Evolutionary conservation across 2,329 filamentous ascomycete genomes (phyloP).

Genomic region (Diatrype stigma): DNA sequence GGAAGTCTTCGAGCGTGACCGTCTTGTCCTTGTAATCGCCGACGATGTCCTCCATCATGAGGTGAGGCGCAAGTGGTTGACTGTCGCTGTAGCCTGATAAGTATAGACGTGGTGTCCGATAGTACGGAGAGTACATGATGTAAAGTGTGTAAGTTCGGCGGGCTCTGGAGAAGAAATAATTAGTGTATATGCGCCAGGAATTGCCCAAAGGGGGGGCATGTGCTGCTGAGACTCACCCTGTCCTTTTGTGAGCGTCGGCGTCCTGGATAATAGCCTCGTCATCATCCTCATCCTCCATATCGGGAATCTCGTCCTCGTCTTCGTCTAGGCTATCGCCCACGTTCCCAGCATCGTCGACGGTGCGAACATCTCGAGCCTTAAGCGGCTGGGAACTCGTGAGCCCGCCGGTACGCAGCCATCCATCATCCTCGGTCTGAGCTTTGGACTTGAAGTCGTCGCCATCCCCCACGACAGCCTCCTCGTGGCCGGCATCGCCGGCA

Average conservation of each 20-base stretch:
- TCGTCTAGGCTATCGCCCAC: conserved; percentile 70
- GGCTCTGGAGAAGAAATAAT: conserved; percentile 48
- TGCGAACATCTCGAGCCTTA: conserved; percentile 75
- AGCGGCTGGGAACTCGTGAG: conserved; percentile 71
- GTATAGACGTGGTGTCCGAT: conserved; percentile 91
- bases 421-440: conserved; percentile 62
- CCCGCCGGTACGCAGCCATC: conserved; percentile 87
- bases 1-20: conserved; percentile 95
- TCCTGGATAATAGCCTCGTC: conserved; percentile 95
- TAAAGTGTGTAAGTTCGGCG: conserved; percentile 96
- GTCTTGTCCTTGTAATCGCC: conserved; percentile 98
- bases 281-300: conserved; percentile 97
- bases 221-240: conserved; percentile 35
- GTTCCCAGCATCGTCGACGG: conserved; percentile 85
- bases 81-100: conserved; percentile 85
- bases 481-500: conserved; percentile 78
- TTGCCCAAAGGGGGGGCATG: no score
- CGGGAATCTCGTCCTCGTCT: conserved; percentile 81
- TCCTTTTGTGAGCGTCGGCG: conserved; percentile 44
- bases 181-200: conserved; percentile 3
- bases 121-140: conserved; percentile 96
- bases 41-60: conserved; percentile 96
- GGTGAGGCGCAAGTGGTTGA: conserved; percentile 73
- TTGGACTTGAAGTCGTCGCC: conserved; percentile 59
- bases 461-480: conserved; percentile 81